These are phyloP conservation scores for Neckera pumila DNA, from an alignment of 225 moss, liverwort and hornwort genomes.

Conservation along the genomic window DNA sequence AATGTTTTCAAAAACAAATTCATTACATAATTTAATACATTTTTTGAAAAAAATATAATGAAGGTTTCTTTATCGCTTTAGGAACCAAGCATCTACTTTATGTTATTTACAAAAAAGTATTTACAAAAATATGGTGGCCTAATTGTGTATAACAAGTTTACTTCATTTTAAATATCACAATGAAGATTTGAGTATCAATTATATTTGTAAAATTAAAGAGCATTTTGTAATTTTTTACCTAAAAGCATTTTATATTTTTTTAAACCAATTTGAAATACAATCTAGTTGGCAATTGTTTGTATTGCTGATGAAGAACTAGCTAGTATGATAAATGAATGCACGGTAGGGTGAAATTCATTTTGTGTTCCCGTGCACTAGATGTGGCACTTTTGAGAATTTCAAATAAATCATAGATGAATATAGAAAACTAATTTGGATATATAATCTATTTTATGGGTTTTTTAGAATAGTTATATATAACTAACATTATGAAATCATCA, in stretches of 20 bases:
- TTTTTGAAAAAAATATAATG: not conserved
- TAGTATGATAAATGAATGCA: not conserved
- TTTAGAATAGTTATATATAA: no score
- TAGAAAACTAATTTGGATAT: not conserved
- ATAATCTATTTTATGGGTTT: no score
- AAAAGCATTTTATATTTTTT: no score
- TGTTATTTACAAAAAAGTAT: not conserved
- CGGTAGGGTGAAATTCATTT: accelerated
- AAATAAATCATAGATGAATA: not conserved
- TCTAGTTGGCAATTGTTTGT: no score
- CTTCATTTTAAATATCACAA: no score
- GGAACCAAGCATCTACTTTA: not conserved
- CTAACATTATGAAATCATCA: no score
- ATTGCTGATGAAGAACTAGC: no score
- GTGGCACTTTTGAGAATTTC: not conserved
- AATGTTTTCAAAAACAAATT: no score
- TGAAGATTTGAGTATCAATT: no score
- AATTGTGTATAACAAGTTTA: not conserved
- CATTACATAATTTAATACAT: not conserved
- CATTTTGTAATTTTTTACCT: no score
- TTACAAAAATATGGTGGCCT: not conserved
- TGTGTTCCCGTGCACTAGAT: accelerated
- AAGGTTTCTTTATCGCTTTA: not conserved
- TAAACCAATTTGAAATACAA: no score
- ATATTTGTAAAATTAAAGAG: no score